Evolutionary conservation across 176 grass and related monocot genomes (phyloP), one percentile per base, ranked within the genome.

Genomic region (Rhynchospora tenuis): DNA sequence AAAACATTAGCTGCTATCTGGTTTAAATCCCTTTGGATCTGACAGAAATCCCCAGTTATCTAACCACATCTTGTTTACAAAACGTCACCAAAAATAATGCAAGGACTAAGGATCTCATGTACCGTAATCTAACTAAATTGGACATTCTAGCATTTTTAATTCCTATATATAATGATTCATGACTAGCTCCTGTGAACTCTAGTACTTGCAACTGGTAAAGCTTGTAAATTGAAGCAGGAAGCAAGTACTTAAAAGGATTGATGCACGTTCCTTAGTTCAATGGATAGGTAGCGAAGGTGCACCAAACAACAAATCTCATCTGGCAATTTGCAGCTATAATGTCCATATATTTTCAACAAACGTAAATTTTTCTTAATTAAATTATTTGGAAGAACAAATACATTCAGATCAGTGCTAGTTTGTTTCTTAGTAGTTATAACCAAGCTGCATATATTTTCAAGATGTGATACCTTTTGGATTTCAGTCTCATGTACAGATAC

Each of bases 331-430:
- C 46, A 88, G 19, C 27, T 85, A 7, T 62, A 45, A 50, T 69
- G 3, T 69, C 31, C 65, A 66, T 26, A 7, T 79, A 69, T 79
- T n/a, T 1, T 19, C 55, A 88, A 11, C 46, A 88, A 54, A 70
- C 89, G 83, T 78, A 91, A 67, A 0, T 54, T 29, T 84, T 86
- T 88, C 5, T 26, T 86, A 26, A 69, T n/a, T 74, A 88, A 47
- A 59, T 29, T 15, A 22, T 73, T 50, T 8, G 78, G 38, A 3
- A 86, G 14, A 6, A 55, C 20, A 14, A 4, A 6, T 16, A 17
- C 0, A 86, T 47, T 7, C 15, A 10, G 2, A 57, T 78, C 2
- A 1, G 61, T 8, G 24, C 27, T 10, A 12, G 17, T 13, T 64
- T n/a, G 8, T 0, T 27, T 0, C 3, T 0, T 27, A 47, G 0